phyloP scores from a whole-genome alignment of 306 rosid genomes.

The Inga oerstediana region DNA sequence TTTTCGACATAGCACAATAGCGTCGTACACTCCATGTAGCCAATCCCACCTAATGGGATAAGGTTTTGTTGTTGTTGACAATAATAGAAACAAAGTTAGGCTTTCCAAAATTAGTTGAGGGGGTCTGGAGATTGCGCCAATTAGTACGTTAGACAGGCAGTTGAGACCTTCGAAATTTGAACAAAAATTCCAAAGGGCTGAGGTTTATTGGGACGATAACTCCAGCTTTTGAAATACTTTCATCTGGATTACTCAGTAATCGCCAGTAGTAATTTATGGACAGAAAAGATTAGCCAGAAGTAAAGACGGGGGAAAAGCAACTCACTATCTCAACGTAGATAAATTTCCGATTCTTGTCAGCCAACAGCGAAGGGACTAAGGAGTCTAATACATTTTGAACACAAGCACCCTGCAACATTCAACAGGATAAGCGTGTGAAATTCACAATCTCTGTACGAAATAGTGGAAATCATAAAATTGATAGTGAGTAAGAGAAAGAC shows the following conservation, averaged over 20 bases:
- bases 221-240: slow-evolving; percentile 10
- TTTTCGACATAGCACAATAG: no score
- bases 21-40: no score
- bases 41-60: no score
- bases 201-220: neutral
- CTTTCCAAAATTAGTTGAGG: neutral
- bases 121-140: neutral
- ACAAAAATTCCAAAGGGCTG: neutral
- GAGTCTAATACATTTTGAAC: slow-evolving; percentile 87
- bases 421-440: slow-evolving; percentile 1
- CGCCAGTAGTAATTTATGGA: slow-evolving; percentile 2
- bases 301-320: neutral
- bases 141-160: neutral
- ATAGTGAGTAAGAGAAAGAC: slow-evolving; percentile 23
- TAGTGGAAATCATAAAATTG: neutral
- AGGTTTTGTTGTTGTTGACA: no score
- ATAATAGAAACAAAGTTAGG: no score
- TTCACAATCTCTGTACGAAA: slow-evolving; percentile 9
- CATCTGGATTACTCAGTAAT: neutral
- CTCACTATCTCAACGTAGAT: slow-evolving; percentile 73
- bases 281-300: slow-evolving; percentile 3
- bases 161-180: neutral
- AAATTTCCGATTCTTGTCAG: slow-evolving; percentile 80
- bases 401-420: slow-evolving; percentile 64
- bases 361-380: slow-evolving; percentile 62